Conservation (phyloP, 208 protist genomes). For the Wallacemonas sp. region DNA sequence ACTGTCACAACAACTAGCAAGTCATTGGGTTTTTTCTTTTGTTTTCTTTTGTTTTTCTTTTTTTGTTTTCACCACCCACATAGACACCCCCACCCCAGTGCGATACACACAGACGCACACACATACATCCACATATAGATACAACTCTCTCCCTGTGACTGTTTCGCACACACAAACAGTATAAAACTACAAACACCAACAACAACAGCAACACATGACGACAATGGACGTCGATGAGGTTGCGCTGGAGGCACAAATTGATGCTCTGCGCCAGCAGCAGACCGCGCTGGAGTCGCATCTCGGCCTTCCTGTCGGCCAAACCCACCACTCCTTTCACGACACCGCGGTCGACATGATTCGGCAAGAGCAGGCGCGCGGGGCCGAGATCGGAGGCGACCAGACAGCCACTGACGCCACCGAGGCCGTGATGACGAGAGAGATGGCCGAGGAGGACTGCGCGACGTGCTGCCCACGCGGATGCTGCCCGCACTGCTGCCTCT, state of each 20-base stretch:
- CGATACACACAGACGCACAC: conserved; percentile 8
- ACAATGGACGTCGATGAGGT: background rate
- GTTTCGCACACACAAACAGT: background rate
- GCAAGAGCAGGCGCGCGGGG: background rate
- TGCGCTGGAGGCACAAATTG: conserved; percentile 2
- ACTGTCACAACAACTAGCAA: too few species aligned
- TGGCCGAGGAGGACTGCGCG: background rate
- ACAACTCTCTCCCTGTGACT: background rate
- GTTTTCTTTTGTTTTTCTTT: conserved; percentile 12
- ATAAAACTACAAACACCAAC: background rate
- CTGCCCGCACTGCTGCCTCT: conserved; percentile 9
- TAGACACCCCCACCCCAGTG: background rate
- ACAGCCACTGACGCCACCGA: background rate
- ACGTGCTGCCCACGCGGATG: conserved; percentile 8
- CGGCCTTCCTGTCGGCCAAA: background rate
- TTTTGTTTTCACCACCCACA: background rate
- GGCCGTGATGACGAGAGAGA: background rate
- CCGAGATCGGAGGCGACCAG: background rate
- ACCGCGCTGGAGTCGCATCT: background rate
- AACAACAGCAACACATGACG: background rate
- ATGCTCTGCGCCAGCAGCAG: conserved; percentile 12
- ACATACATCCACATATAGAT: background rate
- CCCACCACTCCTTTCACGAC: conserved; percentile 8
- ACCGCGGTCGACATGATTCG: conserved; percentile 6
- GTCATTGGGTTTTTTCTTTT: too few species aligned